Evolutionary conservation across 2,329 filamentous ascomycete species (phyloP).

Genomic region (Xylariaceae sp.): DNA sequence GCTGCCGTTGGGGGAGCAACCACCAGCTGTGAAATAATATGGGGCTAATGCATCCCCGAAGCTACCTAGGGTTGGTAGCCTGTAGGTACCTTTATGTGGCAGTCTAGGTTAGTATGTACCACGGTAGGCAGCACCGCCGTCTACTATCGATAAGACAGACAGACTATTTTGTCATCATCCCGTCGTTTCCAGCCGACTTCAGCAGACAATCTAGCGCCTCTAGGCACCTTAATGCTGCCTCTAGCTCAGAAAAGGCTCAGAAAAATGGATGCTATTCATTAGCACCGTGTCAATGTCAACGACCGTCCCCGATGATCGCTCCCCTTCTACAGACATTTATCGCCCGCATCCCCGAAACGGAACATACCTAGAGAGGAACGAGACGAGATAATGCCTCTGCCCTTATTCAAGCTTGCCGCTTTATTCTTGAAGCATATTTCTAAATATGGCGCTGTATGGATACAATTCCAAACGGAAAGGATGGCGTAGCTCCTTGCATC

Average conservation of each 20-base stretch:
- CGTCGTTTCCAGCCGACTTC: not conserved
- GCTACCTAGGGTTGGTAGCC: no score
- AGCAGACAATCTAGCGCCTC: not conserved
- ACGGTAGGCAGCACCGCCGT: not conserved
- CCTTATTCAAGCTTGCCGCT: slow-evolving; percentile 68
- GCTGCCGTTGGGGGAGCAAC: slow-evolving; percentile 35
- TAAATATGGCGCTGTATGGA: slow-evolving; percentile 68
- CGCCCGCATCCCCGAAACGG: slow-evolving; percentile 5
- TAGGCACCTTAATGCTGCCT: not conserved
- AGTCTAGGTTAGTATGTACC: not conserved
- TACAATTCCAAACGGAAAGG: not conserved
- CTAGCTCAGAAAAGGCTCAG: not conserved
- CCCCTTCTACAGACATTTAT: not conserved
- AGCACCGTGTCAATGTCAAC: not conserved
- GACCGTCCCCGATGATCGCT: not conserved
- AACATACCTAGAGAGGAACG: slow-evolving; percentile 1
- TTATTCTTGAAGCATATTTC: slow-evolving; percentile 68
- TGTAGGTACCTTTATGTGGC: slow-evolving; percentile 3
- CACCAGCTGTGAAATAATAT: no score
- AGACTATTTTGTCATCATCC: not conserved
- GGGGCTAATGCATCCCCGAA: no score
- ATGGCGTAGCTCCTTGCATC: slow-evolving; percentile 1
- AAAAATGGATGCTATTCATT: slow-evolving; percentile 6
- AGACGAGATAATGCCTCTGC: slow-evolving; percentile 62
- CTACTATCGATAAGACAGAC: not conserved